A percentile compares a stretch with the other conserved stretches of the same genome.
Evolutionary conservation across 2,329 filamentous ascomycete species (phyloP).

Genomic region (Alternaria sp.): DNA sequence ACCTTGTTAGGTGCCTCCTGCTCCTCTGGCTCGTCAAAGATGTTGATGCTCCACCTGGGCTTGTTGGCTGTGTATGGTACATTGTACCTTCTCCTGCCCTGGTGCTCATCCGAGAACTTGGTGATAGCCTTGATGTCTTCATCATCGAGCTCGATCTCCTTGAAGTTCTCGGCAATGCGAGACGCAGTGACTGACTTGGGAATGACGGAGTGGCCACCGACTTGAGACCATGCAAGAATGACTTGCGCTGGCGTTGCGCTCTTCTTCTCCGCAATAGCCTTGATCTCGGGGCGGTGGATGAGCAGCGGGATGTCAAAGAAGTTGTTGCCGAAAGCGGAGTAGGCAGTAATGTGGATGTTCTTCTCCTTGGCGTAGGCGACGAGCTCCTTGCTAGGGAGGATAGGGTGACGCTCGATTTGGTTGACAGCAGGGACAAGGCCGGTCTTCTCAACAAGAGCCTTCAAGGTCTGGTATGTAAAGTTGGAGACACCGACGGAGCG

Average conservation of each 20-base stretch:
- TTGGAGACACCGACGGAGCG: constrained; percentile 44
- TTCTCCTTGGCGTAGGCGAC: constrained; percentile 41
- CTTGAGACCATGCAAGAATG: constrained; percentile 85
- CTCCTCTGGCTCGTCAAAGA: constrained; percentile 64
- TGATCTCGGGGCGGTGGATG: constrained; percentile 74
- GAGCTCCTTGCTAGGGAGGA: constrained; percentile 40
- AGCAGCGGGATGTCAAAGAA: constrained; percentile 64
- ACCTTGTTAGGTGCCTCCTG: constrained; percentile 60
- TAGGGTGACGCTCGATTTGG: constrained; percentile 44
- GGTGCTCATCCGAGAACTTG: constrained; percentile 60
- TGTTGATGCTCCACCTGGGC: constrained; percentile 65
- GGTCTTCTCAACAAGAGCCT: constrained; percentile 63
- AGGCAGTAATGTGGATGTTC: constrained; percentile 45
- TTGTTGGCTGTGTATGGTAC: constrained; percentile 53
- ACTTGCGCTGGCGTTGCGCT: constrained; percentile 77
- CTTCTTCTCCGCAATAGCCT: constrained; percentile 69
- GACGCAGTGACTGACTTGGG: constrained; percentile 42
- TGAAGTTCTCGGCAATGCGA: constrained; percentile 42
- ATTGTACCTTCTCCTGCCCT: constrained; percentile 66
- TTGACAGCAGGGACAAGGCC: constrained; percentile 39
- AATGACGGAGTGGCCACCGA: constrained; percentile 55
- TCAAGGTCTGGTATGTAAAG: constrained; percentile 51
- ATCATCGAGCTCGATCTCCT: constrained; percentile 37
- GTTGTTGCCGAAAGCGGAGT: constrained; percentile 55
- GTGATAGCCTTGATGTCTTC: constrained; percentile 43